phyloP scores from a whole-genome alignment of 495 filamentous ascomycete species.

The Massariosphaeria phaeospora region DNA sequence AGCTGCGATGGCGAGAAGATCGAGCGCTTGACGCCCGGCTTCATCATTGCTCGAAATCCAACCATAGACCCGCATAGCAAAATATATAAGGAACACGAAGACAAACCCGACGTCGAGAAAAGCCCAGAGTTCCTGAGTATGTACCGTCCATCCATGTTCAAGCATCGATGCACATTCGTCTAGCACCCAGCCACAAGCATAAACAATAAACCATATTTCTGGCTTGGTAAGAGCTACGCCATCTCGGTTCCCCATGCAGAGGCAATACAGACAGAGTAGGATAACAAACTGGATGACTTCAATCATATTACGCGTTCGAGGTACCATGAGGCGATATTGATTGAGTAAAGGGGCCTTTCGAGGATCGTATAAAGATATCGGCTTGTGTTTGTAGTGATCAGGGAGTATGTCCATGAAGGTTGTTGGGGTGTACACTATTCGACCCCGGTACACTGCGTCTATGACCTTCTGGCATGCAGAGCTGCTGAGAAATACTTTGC shows the following conservation, averaged over 20 bases:
- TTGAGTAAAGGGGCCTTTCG: conserved; percentile 61
- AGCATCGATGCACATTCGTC: conserved; percentile 68
- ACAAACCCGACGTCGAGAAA: conserved; percentile 69
- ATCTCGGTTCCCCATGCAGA: conserved; percentile 58
- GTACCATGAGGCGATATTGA: conserved; percentile 69
- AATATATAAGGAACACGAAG: conserved; percentile 56
- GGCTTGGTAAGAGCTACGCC: conserved; percentile 45
- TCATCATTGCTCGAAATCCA: conserved; percentile 41
- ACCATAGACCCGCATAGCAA: conserved; percentile 56
- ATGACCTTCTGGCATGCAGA: conserved; percentile 67
- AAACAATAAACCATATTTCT: conserved; percentile 59
- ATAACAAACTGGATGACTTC: conserved; percentile 63
- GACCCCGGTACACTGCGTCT: conserved; percentile 62
- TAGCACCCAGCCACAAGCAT: conserved; percentile 64
- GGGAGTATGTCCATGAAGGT: conserved; percentile 66
- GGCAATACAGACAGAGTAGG: conserved; percentile 57
- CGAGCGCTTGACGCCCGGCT: conserved; percentile 54
- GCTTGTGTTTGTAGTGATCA: conserved; percentile 67
- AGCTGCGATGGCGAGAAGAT: conserved; percentile 64
- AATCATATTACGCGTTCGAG: conserved; percentile 60
- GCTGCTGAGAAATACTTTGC: conserved; percentile 60
- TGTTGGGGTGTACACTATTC: conserved; percentile 65
- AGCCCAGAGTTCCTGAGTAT: conserved; percentile 73
- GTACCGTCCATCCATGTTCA: conserved; percentile 70
- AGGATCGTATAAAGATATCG: conserved; percentile 66